A percentile compares a stretch with the other conserved stretches of the same genome.
phyloP scores from a whole-genome alignment of 768 basidiomycete species.

The Trametes cingulata region DNA sequence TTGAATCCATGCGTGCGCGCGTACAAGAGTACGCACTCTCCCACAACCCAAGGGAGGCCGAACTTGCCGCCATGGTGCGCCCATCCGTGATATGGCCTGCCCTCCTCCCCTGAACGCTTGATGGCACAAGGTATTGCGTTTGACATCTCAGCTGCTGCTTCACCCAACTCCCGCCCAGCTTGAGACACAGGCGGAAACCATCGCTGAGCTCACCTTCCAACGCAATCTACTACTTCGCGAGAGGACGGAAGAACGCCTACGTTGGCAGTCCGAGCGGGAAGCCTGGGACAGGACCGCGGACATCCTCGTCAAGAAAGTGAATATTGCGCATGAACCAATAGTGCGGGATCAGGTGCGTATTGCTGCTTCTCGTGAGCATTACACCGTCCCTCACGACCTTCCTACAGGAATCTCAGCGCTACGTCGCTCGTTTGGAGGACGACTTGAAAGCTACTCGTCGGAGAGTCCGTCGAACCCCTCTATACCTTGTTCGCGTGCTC shows the following conservation, averaged over 20 bases:
- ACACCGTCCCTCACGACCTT: not conserved
- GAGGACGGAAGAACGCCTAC: conserved; percentile 56
- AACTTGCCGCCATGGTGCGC: conserved; percentile 24
- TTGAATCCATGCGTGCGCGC: conserved; percentile 48
- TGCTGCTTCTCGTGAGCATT: too few relatives aligned
- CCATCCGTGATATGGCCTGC: not conserved
- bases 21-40: conserved; percentile 45
- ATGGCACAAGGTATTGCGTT: conserved; percentile 18
- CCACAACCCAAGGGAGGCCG: conserved; percentile 47
- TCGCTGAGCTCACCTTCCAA: conserved; percentile 55
- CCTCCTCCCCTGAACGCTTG: not conserved
- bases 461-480: conserved; percentile 44
- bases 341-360: conserved; percentile 16
- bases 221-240: conserved; percentile 56
- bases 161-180: conserved; percentile 42
- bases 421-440: conserved; percentile 49
- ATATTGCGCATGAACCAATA: conserved; percentile 37
- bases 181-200: conserved; percentile 60
- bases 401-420: conserved; percentile 57
- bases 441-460: conserved; percentile 64
- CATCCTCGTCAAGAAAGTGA: conserved; percentile 54
- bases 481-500: not conserved
- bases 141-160: conserved; percentile 16
- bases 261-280: conserved; percentile 64
- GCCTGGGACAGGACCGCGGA: conserved; percentile 69